Base-by-base conservation (phyloP, 2,329 filamentous ascomycete genomes). In the Epichloe coenophiala region DNA sequence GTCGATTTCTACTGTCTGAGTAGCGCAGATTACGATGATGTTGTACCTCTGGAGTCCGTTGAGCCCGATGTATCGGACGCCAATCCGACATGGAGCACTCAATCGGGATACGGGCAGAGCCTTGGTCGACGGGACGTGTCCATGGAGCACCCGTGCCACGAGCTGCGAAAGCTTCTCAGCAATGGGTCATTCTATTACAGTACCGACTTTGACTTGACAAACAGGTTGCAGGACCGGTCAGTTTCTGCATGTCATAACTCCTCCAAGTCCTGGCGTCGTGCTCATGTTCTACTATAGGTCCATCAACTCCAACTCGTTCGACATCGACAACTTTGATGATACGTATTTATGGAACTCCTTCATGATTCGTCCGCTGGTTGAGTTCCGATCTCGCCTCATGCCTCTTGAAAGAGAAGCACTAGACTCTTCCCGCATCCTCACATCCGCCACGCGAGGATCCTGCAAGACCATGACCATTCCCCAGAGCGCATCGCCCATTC, bases 151-250 rank as follows among this genome's bases (percentile, higher is more conserved):
- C 93, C 93, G 6, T 97, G 91, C 66, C 73, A 88, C 59, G 87
- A 93, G 44, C 68, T 98, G 53, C 90, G 91, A 67, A 97, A 95
- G 73, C 77, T 98, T 38, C 73, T 98, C 51, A 85, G 88, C 62
- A 90, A 94, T 65, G 90, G 91, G 27, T 95, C 86, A 33, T 98
- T 98, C 64, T 98, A 97, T 66, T 98, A 96, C 70, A 96, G 89
- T 63, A 88, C 88, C n/a, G 89, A 97, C 66, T 98, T 98, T 65
- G 91, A 98, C 64, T 73, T 98, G 46, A 98, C 93, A 3, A 90
- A 95, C 66, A 80, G 93, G 58, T 71, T 97, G 55, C 93, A 98
- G 67, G 86, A 96, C 62, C 82, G 91, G 78, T 88, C 57, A 50
- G 63, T 53, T 33, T 39, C 13, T 31, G 6, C 21, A 15, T 11